Evolutionary conservation across 306 rosid species (phyloP).

Genomic region (Arachis hypogaea): DNA sequence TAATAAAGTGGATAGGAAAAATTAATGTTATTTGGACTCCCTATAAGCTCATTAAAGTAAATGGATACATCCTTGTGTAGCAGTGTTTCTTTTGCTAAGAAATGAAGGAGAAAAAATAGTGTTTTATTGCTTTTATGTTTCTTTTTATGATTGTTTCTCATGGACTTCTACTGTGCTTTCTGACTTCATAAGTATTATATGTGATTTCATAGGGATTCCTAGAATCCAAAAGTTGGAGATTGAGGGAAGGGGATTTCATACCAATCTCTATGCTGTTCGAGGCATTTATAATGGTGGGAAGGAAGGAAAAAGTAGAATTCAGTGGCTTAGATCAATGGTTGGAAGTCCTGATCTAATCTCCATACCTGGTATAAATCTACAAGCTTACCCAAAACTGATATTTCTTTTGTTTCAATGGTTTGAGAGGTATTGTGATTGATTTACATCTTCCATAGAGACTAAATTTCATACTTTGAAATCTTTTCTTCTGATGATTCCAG

Average conservation of each 20-base stretch:
- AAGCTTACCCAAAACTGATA: slow-evolving; percentile 12
- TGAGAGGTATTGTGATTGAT: slow-evolving; percentile 17
- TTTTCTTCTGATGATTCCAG: slow-evolving; percentile 51
- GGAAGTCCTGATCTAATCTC: slow-evolving; percentile 99
- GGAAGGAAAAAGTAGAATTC: slow-evolving; percentile 95
- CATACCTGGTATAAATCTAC: slow-evolving; percentile 70
- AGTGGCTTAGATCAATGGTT: slow-evolving; percentile 99
- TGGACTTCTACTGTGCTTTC: slow-evolving; percentile 3
- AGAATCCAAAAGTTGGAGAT: slow-evolving; percentile 92
- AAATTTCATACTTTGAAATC: slow-evolving; percentile 9
- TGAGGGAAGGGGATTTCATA: slow-evolving; percentile 97
- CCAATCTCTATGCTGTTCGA: slow-evolving; percentile 91
- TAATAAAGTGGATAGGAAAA: neutral
- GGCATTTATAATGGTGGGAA: slow-evolving; percentile 95
- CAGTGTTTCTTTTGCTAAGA: slow-evolving; percentile 11
- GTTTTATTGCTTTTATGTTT: slow-evolving; percentile 26
- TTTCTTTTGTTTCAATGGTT: slow-evolving; percentile 11
- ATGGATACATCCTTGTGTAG: neutral
- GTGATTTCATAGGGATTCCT: slow-evolving; percentile 69
- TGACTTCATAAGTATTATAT: slow-evolving; percentile 15
- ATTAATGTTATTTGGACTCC: slow-evolving; percentile 7
- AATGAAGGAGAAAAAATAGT: neutral
- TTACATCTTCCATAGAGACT: neutral
- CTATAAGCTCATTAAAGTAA: slow-evolving; percentile 1
- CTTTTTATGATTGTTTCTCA: slow-evolving; percentile 17